Conservation (phyloP, 2,329 filamentous ascomycete genomes). For the Aspergillus novoparasiticus region DNA sequence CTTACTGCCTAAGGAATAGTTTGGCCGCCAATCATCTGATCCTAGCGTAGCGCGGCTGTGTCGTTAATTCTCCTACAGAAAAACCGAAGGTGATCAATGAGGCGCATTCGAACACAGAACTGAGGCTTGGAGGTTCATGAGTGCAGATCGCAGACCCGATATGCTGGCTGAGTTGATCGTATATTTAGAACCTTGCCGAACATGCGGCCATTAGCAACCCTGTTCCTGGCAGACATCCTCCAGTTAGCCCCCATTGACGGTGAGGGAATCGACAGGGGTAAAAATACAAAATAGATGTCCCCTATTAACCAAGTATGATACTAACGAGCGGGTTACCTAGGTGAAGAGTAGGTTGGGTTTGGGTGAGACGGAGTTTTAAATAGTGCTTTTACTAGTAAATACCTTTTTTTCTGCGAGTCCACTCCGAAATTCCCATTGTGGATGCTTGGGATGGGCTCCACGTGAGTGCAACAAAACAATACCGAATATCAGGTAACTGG, state of each 20-base stretch:
- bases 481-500: too few species aligned
- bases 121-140: not conserved
- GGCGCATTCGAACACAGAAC: not conserved
- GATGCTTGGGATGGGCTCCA: not conserved
- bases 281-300: too few species aligned
- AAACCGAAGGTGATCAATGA: not conserved
- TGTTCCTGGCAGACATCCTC: not conserved
- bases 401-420: not conserved
- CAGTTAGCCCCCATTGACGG: not conserved
- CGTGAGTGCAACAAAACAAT: not conserved
- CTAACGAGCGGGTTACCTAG: not conserved
- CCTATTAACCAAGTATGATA: too few species aligned
- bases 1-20: slow-evolving; percentile 1
- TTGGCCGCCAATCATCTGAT: slow-evolving; percentile 1
- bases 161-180: not conserved
- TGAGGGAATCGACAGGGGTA: not conserved
- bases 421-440: not conserved
- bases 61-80: slow-evolving; percentile 1
- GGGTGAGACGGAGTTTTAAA: not conserved
- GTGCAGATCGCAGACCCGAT: not conserved
- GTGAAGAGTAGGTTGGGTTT: not conserved
- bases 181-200: not conserved
- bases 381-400: not conserved
- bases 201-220: not conserved
- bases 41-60: slow-evolving; percentile 1